These are phyloP conservation scores for Cicer judaicum DNA, from an alignment of 306 rosid species.

Conservation along the genomic window DNA sequence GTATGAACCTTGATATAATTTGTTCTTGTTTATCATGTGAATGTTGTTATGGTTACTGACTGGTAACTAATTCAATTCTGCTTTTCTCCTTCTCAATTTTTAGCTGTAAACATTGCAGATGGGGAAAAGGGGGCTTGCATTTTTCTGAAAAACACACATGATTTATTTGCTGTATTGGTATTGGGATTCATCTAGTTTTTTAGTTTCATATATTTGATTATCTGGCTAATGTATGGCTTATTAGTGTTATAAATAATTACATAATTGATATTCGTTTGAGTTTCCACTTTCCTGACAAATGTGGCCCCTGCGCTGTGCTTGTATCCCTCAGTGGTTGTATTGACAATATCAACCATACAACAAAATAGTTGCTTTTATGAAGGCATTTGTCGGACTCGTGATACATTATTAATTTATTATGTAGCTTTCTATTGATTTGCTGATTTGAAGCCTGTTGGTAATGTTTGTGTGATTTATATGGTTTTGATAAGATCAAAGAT, in stretches of 20 bases:
- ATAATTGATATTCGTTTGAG: not conserved
- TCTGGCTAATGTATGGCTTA: not conserved
- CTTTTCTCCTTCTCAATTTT: not conserved
- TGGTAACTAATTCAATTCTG: no score
- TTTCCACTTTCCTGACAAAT: conserved; percentile 10
- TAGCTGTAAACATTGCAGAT: not conserved
- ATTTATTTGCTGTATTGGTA: not conserved
- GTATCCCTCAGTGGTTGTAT: not conserved
- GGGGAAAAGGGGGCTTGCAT: not conserved
- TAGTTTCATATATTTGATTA: not conserved
- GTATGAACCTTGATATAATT: not conserved
- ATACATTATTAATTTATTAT: not conserved
- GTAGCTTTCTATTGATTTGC: not conserved
- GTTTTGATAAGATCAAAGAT: conserved; percentile 22
- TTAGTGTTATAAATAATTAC: not conserved
- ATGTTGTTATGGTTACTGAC: not conserved
- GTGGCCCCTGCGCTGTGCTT: not conserved
- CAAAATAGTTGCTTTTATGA: conserved; percentile 7
- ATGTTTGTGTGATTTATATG: conserved; percentile 25
- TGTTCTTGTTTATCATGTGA: not conserved
- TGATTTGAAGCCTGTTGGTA: conserved; percentile 2
- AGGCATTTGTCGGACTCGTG: not conserved
- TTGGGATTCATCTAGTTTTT: not conserved
- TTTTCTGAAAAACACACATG: not conserved
- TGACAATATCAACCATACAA: not conserved